These are phyloP conservation scores for Heteromeles arbutifolia DNA, from an alignment of 306 rosid genomes.

Conservation along the genomic window DNA sequence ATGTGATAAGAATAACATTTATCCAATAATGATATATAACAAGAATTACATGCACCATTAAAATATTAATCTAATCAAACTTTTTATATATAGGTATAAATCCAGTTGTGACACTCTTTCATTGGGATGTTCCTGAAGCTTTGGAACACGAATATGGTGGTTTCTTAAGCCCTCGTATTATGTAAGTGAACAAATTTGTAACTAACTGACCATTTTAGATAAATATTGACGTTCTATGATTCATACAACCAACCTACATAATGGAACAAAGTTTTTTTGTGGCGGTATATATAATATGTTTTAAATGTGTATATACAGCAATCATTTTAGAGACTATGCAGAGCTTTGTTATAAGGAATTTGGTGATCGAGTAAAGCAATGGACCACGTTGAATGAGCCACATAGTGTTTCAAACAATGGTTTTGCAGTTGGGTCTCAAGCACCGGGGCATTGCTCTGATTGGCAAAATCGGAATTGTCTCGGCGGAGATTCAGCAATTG, in stretches of 20 bases:
- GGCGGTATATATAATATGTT: neutral
- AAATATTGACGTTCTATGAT: neutral
- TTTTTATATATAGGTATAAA: slow-evolving; percentile 15
- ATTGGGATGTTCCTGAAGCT: slow-evolving; percentile 40
- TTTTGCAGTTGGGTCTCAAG: slow-evolving; percentile 36
- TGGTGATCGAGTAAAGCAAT: slow-evolving; percentile 60
- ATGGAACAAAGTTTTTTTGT: too few species aligned
- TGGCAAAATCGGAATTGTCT: slow-evolving; percentile 48
- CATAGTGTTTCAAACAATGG: slow-evolving; percentile 26
- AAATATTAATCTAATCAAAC: too few species aligned
- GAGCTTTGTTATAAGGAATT: slow-evolving; percentile 61
- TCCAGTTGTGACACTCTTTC: slow-evolving; percentile 33
- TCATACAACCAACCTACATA: too few species aligned
- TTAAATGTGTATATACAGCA: slow-evolving; percentile 7
- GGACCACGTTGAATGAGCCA: slow-evolving; percentile 75
- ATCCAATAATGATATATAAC: neutral
- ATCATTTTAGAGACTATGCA: slow-evolving; percentile 44
- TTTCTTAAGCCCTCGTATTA: slow-evolving; percentile 29
- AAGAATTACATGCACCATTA: too few species aligned
- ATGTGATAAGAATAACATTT: too few species aligned
- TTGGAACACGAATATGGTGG: slow-evolving; percentile 49
- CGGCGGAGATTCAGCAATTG: slow-evolving; percentile 58
- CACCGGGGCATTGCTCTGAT: slow-evolving; percentile 61
- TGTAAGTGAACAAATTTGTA: slow-evolving; percentile 27
- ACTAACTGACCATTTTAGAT: neutral